These are phyloP conservation scores for Arachnopeziza araneosa DNA, from an alignment of 2,329 filamentous ascomycete genomes.

Conservation along the genomic window DNA sequence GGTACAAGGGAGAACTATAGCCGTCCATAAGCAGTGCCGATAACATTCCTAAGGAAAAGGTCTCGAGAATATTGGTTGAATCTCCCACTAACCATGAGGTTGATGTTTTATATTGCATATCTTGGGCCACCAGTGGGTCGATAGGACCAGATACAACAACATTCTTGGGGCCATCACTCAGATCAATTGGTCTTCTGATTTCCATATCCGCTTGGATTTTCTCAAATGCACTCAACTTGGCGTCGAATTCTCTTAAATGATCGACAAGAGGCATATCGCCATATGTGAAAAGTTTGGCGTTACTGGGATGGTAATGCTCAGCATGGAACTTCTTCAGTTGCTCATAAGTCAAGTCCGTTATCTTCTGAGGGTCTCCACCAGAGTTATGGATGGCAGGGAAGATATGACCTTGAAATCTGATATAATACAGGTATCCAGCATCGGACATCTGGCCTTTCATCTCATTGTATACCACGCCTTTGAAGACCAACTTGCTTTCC, in stretches of 20 bases:
- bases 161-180: slow-evolving; percentile 59
- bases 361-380: slow-evolving; percentile 91
- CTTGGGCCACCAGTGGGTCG: slow-evolving; percentile 78
- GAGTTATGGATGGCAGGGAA: slow-evolving; percentile 95
- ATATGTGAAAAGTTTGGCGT: slow-evolving; percentile 93
- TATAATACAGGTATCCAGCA: slow-evolving; percentile 92
- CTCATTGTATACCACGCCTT: slow-evolving; percentile 98
- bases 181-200: slow-evolving; percentile 69
- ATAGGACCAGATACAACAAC: slow-evolving; percentile 74
- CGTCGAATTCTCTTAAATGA: slow-evolving; percentile 74
- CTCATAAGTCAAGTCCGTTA: slow-evolving; percentile 89
- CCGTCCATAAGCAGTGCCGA: slow-evolving; percentile 85
- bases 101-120: slow-evolving; percentile 90
- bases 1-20: slow-evolving; percentile 91
- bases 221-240: slow-evolving; percentile 68
- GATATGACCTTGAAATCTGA: slow-evolving; percentile 89
- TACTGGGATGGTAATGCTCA: slow-evolving; percentile 94
- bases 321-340: slow-evolving; percentile 85
- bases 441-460: slow-evolving; percentile 99
- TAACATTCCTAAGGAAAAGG: slow-evolving; percentile 78
- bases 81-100: slow-evolving; percentile 89
- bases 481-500: slow-evolving; percentile 77
- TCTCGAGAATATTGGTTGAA: slow-evolving; percentile 75
- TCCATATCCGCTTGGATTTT: slow-evolving; percentile 64
- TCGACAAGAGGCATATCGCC: slow-evolving; percentile 82